Percentiles rank a stretch among this genome's conserved stretches.
Evolutionary conservation across 768 basidiomycete genomes (phyloP).

Genomic region (Auricularia sp.): DNA sequence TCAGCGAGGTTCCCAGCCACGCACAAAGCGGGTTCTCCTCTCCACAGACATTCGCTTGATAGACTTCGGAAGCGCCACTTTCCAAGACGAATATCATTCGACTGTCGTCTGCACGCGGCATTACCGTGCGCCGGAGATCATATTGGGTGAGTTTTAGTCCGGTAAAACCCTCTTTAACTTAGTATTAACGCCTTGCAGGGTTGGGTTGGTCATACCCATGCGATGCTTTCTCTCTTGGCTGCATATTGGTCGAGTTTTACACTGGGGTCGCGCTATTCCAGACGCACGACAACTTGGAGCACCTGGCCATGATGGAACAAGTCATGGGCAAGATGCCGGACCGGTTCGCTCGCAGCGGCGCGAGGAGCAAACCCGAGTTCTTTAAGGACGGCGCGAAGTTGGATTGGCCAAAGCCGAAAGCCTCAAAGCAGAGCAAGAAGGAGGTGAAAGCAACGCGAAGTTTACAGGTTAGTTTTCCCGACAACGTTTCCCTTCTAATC

Average conservation of each 20-base stretch:
- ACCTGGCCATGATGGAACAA: conserved; percentile 99
- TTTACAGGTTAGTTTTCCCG: conserved; percentile 40
- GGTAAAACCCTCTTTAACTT: conserved; percentile 6
- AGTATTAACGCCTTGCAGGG: conserved; percentile 38
- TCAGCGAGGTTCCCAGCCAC: conserved; percentile 56
- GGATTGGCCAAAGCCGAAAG: conserved; percentile 86
- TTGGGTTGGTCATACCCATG: conserved; percentile 98
- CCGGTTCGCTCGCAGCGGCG: conserved; percentile 64
- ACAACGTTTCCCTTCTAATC: not conserved
- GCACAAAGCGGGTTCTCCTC: conserved; percentile 66
- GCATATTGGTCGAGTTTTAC: conserved; percentile 97
- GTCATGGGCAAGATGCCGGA: conserved; percentile 98
- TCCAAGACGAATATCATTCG: conserved; percentile 96
- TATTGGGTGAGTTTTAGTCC: conserved; percentile 61
- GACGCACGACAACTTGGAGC: conserved; percentile 97
- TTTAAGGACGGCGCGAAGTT: conserved; percentile 72
- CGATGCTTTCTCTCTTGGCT: conserved; percentile 96
- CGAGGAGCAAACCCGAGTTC: conserved; percentile 80
- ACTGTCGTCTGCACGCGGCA: conserved; percentile 96
- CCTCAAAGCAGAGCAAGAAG: conserved; percentile 83
- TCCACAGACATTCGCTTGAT: conserved; percentile 91
- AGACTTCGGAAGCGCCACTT: conserved; percentile 97
- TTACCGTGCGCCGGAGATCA: conserved; percentile 98
- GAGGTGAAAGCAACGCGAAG: conserved; percentile 81
- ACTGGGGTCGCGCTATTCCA: conserved; percentile 98